These are phyloP conservation scores for Calonectria montana DNA, from an alignment of 2,329 filamentous ascomycete species.

Conservation along the genomic window DNA sequence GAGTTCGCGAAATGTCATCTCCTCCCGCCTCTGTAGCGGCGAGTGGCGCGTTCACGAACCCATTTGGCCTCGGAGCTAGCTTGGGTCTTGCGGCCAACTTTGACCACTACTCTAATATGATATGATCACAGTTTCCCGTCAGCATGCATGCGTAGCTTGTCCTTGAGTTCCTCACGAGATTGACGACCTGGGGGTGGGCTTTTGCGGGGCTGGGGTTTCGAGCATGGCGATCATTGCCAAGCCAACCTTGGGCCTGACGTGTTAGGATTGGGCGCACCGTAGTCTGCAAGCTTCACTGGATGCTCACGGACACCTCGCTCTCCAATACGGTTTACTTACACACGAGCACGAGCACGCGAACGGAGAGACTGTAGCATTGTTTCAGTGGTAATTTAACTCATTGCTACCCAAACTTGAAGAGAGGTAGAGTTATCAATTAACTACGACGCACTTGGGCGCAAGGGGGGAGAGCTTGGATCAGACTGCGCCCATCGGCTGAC, in stretches of 20 bases:
- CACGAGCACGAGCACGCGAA: not conserved
- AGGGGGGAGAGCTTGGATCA: conserved; percentile 1
- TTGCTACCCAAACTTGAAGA: not conserved
- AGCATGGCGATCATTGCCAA: conserved; percentile 5
- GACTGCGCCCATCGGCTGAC: not conserved
- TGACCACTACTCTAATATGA: not conserved
- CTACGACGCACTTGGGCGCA: not conserved
- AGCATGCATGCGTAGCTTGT: conserved; percentile 1
- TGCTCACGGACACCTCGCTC: not conserved
- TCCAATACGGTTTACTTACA: not conserved
- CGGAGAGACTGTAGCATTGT: not conserved
- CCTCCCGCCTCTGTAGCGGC: conserved; percentile 15
- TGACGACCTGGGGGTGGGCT: not conserved
- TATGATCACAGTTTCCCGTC: not conserved
- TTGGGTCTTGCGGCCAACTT: conserved; percentile 9
- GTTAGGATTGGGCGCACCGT: not conserved
- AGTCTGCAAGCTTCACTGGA: not conserved
- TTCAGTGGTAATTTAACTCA: not conserved
- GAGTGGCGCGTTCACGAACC: not conserved
- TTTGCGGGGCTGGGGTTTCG: not conserved
- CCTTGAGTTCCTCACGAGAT: not conserved
- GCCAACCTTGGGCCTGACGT: not conserved
- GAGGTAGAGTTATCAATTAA: not conserved
- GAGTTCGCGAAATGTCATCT: conserved; percentile 2
- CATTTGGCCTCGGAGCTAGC: conserved; percentile 5